These are phyloP conservation scores for Metschnikowia peoriensis DNA, from an alignment of 805 yeast genomes.

Conservation along the genomic window DNA sequence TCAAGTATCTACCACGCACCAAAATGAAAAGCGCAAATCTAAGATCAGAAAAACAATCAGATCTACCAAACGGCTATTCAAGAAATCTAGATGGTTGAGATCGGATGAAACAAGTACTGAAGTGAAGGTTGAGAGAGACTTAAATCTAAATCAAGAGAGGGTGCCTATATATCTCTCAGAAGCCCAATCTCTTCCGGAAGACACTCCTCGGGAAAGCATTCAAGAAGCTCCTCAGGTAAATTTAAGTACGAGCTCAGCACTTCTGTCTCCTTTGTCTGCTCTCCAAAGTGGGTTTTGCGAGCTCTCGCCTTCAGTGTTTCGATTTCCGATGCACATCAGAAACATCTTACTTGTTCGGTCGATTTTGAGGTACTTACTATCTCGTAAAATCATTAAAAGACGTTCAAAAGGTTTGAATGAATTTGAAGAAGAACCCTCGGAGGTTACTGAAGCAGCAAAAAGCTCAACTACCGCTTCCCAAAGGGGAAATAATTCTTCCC, in stretches of 20 bases:
- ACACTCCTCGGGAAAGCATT: too few relatives aligned
- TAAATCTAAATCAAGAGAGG: too few relatives aligned
- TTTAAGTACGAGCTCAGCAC: background rate
- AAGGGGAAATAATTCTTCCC: too few relatives aligned
- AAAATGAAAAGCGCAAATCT: background rate
- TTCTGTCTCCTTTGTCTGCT: background rate
- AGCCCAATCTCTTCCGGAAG: background rate
- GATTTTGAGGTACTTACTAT: background rate
- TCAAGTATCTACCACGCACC: background rate
- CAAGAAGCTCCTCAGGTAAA: too few relatives aligned
- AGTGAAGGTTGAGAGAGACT: too few relatives aligned
- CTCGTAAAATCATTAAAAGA: background rate
- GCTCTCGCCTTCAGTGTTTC: background rate
- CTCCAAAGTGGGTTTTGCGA: background rate
- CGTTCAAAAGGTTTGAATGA: too few relatives aligned
- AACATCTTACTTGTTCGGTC: constrained; percentile 1
- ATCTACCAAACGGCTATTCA: background rate
- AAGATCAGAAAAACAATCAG: background rate
- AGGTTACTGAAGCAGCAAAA: background rate
- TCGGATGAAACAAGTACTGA: background rate
- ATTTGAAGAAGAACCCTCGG: too few relatives aligned
- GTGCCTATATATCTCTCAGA: background rate
- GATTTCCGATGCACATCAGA: background rate
- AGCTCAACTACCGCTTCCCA: too few relatives aligned
- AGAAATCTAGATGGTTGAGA: background rate